These are phyloP conservation scores for Annona cherimola DNA, from an alignment of 164 flowering plant genomes.

Conservation along the genomic window DNA sequence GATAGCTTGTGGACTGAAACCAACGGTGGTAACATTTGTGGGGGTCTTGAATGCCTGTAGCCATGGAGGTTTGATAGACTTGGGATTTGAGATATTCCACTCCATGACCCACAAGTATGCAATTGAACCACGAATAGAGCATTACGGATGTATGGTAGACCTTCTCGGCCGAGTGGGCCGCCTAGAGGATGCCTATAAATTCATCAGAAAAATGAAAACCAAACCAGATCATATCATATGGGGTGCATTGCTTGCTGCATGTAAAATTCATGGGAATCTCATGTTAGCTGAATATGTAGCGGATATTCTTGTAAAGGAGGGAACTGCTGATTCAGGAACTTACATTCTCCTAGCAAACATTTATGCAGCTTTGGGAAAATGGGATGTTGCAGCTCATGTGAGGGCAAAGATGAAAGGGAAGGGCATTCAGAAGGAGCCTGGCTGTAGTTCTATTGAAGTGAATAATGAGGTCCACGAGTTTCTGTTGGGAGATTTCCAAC, in stretches of 20 bases:
- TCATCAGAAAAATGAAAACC: slow-evolving; percentile 44
- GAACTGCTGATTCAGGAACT: slow-evolving; percentile 50
- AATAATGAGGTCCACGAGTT: slow-evolving; percentile 51
- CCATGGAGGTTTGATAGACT: slow-evolving; percentile 48
- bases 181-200: slow-evolving; percentile 54
- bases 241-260: slow-evolving; percentile 68
- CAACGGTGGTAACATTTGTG: slow-evolving; percentile 47
- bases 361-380: slow-evolving; percentile 37
- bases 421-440: slow-evolving; percentile 36
- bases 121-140: slow-evolving; percentile 42
- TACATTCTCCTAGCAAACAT: slow-evolving; percentile 64
- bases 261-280: slow-evolving; percentile 40
- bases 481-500: slow-evolving; percentile 27
- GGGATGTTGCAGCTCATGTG: slow-evolving; percentile 43
- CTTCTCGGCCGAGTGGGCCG: slow-evolving; percentile 53
- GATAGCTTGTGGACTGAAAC: slow-evolving; percentile 33
- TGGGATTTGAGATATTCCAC: slow-evolving; percentile 39
- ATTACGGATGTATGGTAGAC: slow-evolving; percentile 61
- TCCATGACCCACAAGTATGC: slow-evolving; percentile 28
- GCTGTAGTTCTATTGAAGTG: slow-evolving; percentile 49
- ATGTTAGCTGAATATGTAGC: slow-evolving; percentile 41
- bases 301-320: slow-evolving; percentile 36
- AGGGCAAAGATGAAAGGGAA: slow-evolving; percentile 36
- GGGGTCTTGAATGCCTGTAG: slow-evolving; percentile 52
- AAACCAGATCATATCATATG: slow-evolving; percentile 54